Evolutionary conservation across 768 basidiomycete species (phyloP).

Genomic region (Calocybe indica): DNA sequence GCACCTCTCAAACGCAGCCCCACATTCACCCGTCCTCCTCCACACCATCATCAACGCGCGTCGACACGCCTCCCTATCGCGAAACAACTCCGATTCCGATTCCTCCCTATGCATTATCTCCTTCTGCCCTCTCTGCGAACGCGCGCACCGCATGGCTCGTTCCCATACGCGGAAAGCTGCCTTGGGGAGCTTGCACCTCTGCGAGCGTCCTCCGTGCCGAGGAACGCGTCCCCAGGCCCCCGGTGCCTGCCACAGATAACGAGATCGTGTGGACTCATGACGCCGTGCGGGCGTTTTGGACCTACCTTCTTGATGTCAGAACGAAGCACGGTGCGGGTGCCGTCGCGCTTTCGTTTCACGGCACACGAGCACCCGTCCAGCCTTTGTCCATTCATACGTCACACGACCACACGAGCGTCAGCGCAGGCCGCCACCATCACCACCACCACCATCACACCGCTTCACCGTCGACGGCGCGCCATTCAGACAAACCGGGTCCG

Average conservation of each 20-base stretch:
- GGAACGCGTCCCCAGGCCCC: neutral
- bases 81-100: neutral
- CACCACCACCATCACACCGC: no score
- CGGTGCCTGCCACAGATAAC: neutral
- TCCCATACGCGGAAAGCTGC: neutral
- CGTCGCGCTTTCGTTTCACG: neutral
- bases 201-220: neutral
- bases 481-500: no score
- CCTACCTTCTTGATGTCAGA: neutral
- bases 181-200: neutral
- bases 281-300: neutral
- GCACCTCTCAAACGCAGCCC: neutral
- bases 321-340: neutral
- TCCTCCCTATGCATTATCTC: neutral
- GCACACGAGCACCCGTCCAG: no score
- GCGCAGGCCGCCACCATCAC: no score
- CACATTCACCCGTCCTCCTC: neutral
- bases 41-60: neutral
- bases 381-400: no score
- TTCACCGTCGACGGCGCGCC: no score
- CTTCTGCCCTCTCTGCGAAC: neutral
- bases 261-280: neutral
- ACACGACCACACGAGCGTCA: no score
- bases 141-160: slow-evolving; percentile 1
- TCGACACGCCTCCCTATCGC: neutral